Evolutionary conservation across 345 rosid genomes (phyloP).

Genomic region (Citrus unshiu): DNA sequence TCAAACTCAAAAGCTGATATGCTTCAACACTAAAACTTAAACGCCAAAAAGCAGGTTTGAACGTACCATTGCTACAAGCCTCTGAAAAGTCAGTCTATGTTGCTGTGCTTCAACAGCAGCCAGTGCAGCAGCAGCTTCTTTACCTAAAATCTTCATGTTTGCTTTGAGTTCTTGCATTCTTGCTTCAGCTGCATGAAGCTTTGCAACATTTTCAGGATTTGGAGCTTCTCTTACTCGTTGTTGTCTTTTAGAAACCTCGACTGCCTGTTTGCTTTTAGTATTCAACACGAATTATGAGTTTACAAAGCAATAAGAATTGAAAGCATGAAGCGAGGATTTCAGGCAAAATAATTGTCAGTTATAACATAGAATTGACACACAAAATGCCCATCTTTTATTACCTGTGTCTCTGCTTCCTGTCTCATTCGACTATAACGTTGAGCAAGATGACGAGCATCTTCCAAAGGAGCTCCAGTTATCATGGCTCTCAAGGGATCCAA

Average conservation of each 20-base stretch:
- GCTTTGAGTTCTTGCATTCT: slow-evolving; percentile 81
- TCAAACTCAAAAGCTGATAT: slow-evolving; percentile 8
- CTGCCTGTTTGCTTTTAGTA: slow-evolving; percentile 55
- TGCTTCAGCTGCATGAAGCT: slow-evolving; percentile 81
- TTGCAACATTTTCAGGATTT: slow-evolving; percentile 86
- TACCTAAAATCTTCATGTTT: slow-evolving; percentile 94
- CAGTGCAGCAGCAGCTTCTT: slow-evolving; percentile 96
- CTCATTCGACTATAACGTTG: slow-evolving; percentile 99
- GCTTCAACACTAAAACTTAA: slow-evolving; percentile 6
- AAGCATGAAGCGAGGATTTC: not conserved
- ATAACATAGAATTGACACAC: slow-evolving; percentile 4
- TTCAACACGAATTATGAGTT: slow-evolving; percentile 29
- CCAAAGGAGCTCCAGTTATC: slow-evolving; percentile 66
- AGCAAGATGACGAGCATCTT: slow-evolving; percentile 97
- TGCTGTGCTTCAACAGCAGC: slow-evolving; percentile 97
- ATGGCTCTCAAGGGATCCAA: slow-evolving; percentile 95
- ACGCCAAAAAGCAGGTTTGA: not conserved
- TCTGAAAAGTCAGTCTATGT: slow-evolving; percentile 83
- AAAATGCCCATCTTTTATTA: slow-evolving; percentile 25
- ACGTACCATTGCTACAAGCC: slow-evolving; percentile 85
- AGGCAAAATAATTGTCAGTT: not conserved
- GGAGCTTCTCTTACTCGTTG: slow-evolving; percentile 77
- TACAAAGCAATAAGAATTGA: slow-evolving; percentile 12
- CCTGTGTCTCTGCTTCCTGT: slow-evolving; percentile 95
- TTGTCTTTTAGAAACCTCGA: slow-evolving; percentile 76